phyloP scores from a whole-genome alignment of 495 filamentous ascomycete species.

The Alectoria sarmentosa region DNA sequence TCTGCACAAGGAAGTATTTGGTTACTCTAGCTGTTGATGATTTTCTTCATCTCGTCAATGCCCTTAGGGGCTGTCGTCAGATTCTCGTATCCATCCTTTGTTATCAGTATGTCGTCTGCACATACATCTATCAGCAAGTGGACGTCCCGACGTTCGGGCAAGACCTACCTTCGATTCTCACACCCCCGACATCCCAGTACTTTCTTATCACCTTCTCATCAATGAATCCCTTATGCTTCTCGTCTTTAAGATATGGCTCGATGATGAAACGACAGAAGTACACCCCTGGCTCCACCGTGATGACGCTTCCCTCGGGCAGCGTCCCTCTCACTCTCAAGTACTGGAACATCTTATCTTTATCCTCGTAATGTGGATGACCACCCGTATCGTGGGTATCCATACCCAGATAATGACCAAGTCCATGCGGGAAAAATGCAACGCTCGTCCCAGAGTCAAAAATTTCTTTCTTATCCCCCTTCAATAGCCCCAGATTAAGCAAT shows the following conservation, averaged over 20 bases:
- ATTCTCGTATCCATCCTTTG: constrained; percentile 68
- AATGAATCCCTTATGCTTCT: constrained; percentile 60
- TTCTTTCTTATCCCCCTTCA: constrained; percentile 50
- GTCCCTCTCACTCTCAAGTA: constrained; percentile 65
- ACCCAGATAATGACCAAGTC: constrained; percentile 81
- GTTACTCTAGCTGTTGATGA: constrained; percentile 30
- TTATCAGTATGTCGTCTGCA: constrained; percentile 74
- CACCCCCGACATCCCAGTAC: constrained; percentile 76
- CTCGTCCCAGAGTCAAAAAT: constrained; percentile 61
- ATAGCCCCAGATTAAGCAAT: constrained; percentile 61
- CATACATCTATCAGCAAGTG: background rate
- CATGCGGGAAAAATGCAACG: constrained; percentile 85
- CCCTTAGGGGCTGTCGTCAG: constrained; percentile 80
- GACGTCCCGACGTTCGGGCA: background rate
- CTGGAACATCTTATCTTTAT: constrained; percentile 60
- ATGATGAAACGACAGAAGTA: constrained; percentile 94
- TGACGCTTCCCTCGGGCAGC: constrained; percentile 64
- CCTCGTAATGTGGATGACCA: constrained; percentile 60
- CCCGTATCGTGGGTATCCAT: constrained; percentile 85
- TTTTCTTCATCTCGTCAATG: constrained; percentile 56
- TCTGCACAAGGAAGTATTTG: background rate
- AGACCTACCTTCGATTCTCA: constrained; percentile 63
- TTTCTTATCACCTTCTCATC: constrained; percentile 60
- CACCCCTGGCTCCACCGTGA: constrained; percentile 86
- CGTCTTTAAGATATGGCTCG: constrained; percentile 62